A percentile compares a stretch with the other conserved stretches of the same genome.
These are phyloP conservation scores for Isoetes taiwanensis DNA, from an alignment of 75 land plant genomes.

Conservation along the genomic window DNA sequence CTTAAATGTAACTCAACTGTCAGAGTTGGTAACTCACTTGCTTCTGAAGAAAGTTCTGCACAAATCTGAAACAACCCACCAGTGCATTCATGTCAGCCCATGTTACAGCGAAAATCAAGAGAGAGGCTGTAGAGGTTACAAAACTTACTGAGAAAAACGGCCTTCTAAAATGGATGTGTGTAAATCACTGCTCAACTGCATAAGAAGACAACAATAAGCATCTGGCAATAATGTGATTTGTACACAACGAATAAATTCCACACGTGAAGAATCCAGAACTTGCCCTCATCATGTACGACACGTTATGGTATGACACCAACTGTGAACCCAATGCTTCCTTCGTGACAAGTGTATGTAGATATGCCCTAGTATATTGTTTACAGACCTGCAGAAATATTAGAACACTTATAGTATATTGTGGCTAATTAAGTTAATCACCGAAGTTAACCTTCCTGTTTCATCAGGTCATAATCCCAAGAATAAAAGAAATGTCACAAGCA, in stretches of 20 bases:
- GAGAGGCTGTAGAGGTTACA: not conserved
- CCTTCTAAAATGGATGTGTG: conserved; percentile 78
- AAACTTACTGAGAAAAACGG: conserved; percentile 84
- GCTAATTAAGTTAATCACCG: too few species aligned
- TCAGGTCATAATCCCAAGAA: too few species aligned
- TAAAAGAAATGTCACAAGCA: too few species aligned
- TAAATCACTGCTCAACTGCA: conserved; percentile 85
- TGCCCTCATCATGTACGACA: conserved; percentile 94
- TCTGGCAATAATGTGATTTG: not conserved
- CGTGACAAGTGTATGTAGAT: conserved; percentile 84
- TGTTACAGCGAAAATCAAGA: not conserved
- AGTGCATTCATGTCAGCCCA: not conserved
- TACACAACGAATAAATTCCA: not conserved
- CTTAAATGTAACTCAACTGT: too few species aligned
- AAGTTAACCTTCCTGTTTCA: too few species aligned
- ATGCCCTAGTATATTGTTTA: conserved; percentile 78
- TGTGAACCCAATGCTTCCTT: conserved; percentile 97
- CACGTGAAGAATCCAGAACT: not conserved
- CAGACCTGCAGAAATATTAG: conserved; percentile 71
- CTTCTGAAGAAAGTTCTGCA: conserved; percentile 52
- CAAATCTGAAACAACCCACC: conserved; percentile 49
- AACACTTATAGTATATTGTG: too few species aligned
- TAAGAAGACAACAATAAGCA: not conserved
- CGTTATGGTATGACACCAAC: conserved; percentile 91
- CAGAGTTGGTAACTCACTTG: too few species aligned